These are phyloP conservation scores for Anthracocystis setariae DNA, from an alignment of 1,284 basidiomycete genomes.

Conservation along the genomic window DNA sequence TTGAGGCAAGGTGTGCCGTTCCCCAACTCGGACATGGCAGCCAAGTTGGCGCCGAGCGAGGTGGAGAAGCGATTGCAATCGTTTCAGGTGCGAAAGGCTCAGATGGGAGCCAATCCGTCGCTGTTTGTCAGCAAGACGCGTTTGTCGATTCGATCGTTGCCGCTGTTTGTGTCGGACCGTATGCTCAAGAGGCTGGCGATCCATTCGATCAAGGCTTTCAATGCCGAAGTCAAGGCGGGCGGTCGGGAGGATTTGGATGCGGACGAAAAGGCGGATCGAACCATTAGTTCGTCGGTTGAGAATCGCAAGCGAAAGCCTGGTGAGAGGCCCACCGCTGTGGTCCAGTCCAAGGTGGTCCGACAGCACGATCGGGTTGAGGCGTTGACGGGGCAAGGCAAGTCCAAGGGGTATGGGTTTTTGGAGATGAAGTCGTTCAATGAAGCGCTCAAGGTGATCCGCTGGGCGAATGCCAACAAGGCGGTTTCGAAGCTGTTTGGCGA, in stretches of 20 bases:
- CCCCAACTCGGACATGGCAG: slow-evolving; percentile 54
- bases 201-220: slow-evolving; percentile 82
- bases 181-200: slow-evolving; percentile 87
- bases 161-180: slow-evolving; percentile 87
- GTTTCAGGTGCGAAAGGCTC: slow-evolving; percentile 60
- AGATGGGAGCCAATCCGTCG: slow-evolving; percentile 82
- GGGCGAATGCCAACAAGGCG: slow-evolving; percentile 85
- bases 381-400: slow-evolving; percentile 83
- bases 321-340: slow-evolving; percentile 73
- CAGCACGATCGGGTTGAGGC: slow-evolving; percentile 86
- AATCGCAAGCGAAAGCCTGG: slow-evolving; percentile 66
- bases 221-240: slow-evolving; percentile 79
- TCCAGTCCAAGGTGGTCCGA: slow-evolving; percentile 89
- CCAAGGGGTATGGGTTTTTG: slow-evolving; percentile 94
- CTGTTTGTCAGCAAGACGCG: slow-evolving; percentile 94
- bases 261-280: slow-evolving; percentile 76
- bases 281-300: slow-evolving; percentile 38
- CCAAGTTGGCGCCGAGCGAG: slow-evolving; percentile 47
- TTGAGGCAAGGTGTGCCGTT: slow-evolving; percentile 79
- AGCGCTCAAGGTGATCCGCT: slow-evolving; percentile 87
- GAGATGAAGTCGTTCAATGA: slow-evolving; percentile 89
- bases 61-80: slow-evolving; percentile 57
- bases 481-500: slow-evolving; percentile 47
- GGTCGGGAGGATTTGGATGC: slow-evolving; percentile 74
- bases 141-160: slow-evolving; percentile 90